Evolutionary conservation across 1,284 basidiomycete genomes (phyloP).

Genomic region (Bondarzewia mesenterica): DNA sequence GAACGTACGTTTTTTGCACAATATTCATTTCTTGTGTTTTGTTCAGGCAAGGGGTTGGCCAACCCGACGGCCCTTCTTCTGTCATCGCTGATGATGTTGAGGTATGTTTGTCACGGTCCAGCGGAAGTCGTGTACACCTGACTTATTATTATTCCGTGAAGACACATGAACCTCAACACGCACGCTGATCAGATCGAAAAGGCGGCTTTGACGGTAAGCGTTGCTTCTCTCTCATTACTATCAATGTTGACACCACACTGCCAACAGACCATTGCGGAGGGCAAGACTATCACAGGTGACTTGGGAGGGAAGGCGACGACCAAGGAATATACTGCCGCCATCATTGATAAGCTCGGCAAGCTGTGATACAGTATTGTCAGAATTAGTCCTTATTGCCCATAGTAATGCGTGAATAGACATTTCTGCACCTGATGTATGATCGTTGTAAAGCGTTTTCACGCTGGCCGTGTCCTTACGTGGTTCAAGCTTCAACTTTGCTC

Average conservation of each 20-base stretch:
- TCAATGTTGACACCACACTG: conserved; percentile 10
- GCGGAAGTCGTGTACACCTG: neutral
- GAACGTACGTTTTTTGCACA: neutral
- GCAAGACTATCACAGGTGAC: conserved; percentile 88
- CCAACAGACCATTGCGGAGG: conserved; percentile 86
- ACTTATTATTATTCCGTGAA: conserved; percentile 22
- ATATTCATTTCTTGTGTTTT: neutral
- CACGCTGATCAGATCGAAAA: conserved; percentile 89
- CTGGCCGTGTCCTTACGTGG: neutral
- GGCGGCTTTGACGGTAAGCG: conserved; percentile 69
- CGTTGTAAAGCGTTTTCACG: too few species aligned
- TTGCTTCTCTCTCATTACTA: conserved; percentile 1
- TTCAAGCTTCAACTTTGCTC: too few species aligned
- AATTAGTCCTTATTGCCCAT: too few species aligned
- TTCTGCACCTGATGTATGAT: neutral
- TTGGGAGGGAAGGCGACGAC: conserved; percentile 88
- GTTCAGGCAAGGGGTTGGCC: conserved; percentile 85
- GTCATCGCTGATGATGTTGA: conserved; percentile 95
- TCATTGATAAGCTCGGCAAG: conserved; percentile 65
- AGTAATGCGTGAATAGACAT: neutral
- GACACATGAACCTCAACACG: conserved; percentile 90
- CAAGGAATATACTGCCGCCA: conserved; percentile 81
- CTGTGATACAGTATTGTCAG: conserved; percentile 26
- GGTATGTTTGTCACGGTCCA: conserved; percentile 36
- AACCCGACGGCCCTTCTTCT: conserved; percentile 96